phyloP scores from a whole-genome alignment of 805 yeast genomes.

The Jamesozyma lodderae region DNA sequence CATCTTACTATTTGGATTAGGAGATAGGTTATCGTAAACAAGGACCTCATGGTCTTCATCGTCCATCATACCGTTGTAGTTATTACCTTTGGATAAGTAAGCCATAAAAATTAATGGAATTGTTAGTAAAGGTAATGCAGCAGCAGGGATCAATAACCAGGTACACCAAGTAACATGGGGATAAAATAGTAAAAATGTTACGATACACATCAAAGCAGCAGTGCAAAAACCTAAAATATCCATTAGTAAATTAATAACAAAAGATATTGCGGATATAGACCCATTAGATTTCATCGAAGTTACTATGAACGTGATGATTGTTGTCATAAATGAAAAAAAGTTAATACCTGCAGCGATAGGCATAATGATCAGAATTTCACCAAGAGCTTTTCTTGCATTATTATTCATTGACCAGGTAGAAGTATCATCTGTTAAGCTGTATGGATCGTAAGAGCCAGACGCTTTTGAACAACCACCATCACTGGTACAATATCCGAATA shows the following conservation, averaged over 20 bases:
- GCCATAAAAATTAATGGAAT: constrained; percentile 43
- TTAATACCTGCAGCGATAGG: constrained; percentile 64
- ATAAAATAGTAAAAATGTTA: constrained; percentile 47
- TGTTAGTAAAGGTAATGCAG: constrained; percentile 45
- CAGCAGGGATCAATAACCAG: constrained; percentile 63
- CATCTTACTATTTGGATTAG: background rate
- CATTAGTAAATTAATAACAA: constrained; percentile 38
- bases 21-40: background rate
- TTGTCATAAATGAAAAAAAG: constrained; percentile 36
- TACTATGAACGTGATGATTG: constrained; percentile 30
- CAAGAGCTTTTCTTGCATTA: constrained; percentile 41
- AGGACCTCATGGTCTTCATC: constrained; percentile 5
- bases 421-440: constrained; percentile 24
- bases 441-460: constrained; percentile 37
- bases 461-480: constrained; percentile 35
- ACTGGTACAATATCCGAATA: constrained; percentile 52
- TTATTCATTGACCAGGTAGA: constrained; percentile 42
- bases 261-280: constrained; percentile 21
- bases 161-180: constrained; percentile 65
- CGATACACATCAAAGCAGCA: constrained; percentile 46
- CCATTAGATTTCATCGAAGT: constrained; percentile 11
- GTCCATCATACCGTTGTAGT: constrained; percentile 7
- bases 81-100: constrained; percentile 12
- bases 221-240: constrained; percentile 43
- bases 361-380: constrained; percentile 45